Conservation (phyloP, 352 stramenopile species). For the Pythium volutum region DNA sequence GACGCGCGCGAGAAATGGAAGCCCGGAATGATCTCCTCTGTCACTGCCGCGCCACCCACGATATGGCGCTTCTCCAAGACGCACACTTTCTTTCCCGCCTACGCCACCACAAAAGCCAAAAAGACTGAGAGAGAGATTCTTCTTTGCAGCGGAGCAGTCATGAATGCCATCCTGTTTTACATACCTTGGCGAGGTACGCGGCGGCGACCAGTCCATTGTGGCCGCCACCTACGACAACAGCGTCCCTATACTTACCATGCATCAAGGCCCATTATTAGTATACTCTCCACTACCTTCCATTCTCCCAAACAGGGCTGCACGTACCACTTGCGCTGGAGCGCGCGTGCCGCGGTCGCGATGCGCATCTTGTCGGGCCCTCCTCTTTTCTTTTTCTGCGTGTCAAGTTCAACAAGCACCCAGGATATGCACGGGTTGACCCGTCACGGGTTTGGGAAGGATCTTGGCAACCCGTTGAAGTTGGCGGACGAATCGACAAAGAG, state of each 20-base stretch:
- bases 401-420: constrained; percentile 25
- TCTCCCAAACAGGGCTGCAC: background rate
- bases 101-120: background rate
- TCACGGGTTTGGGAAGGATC: constrained; percentile 3
- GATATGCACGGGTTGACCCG: constrained; percentile 10
- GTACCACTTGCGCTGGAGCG: constrained; percentile 25
- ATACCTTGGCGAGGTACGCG: constrained; percentile 85
- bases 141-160: too few relatives aligned
- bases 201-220: constrained; percentile 89
- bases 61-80: constrained; percentile 87
- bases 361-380: background rate
- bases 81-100: constrained; percentile 81
- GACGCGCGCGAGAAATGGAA: constrained; percentile 91
- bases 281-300: background rate
- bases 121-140: too few relatives aligned
- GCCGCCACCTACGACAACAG: constrained; percentile 85
- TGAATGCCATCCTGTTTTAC: background rate
- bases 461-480: constrained; percentile 27
- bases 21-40: constrained; percentile 88
- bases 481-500: background rate
- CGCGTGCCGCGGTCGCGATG: background rate
- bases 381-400: constrained; percentile 4
- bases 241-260: constrained; percentile 60
- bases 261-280: background rate
- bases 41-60: constrained; percentile 87